Conservation (phyloP, 257 asterid species). For the Capsicum baccatum region DNA sequence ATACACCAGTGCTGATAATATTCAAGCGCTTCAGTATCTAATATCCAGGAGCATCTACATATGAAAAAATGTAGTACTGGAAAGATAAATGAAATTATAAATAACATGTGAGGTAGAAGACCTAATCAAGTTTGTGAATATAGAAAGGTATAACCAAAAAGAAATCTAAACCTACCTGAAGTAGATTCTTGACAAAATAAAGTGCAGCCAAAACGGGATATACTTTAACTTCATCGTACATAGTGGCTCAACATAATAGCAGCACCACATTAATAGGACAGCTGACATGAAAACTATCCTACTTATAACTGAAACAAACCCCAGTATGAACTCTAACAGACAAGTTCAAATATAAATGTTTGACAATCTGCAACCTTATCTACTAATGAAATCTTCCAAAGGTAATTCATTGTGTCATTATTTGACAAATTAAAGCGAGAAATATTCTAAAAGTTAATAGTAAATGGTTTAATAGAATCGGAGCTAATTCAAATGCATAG, state of each 20-base stretch:
- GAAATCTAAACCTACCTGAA: slow-evolving; percentile 66
- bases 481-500: not conserved
- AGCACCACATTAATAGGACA: slow-evolving; percentile 24
- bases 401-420: not conserved
- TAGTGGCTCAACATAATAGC: slow-evolving; percentile 75
- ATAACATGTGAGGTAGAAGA: not conserved
- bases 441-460: not conserved
- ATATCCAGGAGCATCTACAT: slow-evolving; percentile 99
- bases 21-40: slow-evolving; percentile 94
- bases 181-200: slow-evolving; percentile 92
- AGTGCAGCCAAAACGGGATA: slow-evolving; percentile 97
- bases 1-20: slow-evolving; percentile 94
- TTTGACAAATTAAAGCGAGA: not conserved
- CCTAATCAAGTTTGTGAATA: not conserved
- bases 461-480: not conserved
- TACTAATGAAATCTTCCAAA: not conserved
- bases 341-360: not conserved
- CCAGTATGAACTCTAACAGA: slow-evolving; percentile 5
- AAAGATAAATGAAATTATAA: slow-evolving; percentile 41
- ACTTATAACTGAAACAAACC: not conserved
- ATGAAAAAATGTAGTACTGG: slow-evolving; percentile 97
- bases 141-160: slow-evolving; percentile 19
- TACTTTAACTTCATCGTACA: slow-evolving; percentile 89
- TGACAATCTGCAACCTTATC: not conserved
- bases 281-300: slow-evolving; percentile 25